Evolutionary conservation across 2,329 filamentous ascomycete genomes (phyloP), one percentile per base, ranked within the genome.

Genomic region (Cadophora sp.): DNA sequence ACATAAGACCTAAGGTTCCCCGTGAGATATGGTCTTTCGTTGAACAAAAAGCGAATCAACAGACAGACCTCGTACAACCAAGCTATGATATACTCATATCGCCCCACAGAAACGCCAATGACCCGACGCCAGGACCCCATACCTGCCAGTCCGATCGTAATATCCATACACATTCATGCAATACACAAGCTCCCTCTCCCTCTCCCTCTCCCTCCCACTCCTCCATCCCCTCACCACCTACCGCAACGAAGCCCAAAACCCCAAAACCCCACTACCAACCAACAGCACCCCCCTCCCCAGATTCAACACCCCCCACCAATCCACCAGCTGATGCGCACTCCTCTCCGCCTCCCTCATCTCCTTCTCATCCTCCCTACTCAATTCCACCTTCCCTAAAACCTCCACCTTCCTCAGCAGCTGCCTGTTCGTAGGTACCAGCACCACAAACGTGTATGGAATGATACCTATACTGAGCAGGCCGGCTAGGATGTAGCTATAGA

Each of bases 221-320:
- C n/a, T 22, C 3, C 34, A 6, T 22, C 51, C 22, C 43, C 12
- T 16, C 40, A 43, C 16, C 3, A 11, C 6, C 46, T 64, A 64
- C n/a, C 51, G 37, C 34, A 64, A 51, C 14, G 50, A 34, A 48
- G 31, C 37, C 62, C 62, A 64, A 43, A 64, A 34, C 24, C 78
- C 80, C 27, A 79, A 64, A 0, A 75, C 72, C 3, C 75, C 73
- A 53, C 68, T 72, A 29, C 71, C 69, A 40, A 67, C 51, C 31
- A 74, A 63, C 50, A 83, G 72, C 8, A 79, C 64, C 1, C 79
- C 78, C 22, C 84, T 75, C 6, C 77, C 81, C 43, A 88, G 70
- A 73, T 88, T 88, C 72, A 87, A 74, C 61, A 81, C 78, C 3
- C 80, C 86, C 87, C 87, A 89, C 67, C 78, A 79, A 73, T 89